phyloP scores from a whole-genome alignment of 2,329 filamentous ascomycete genomes.

The Juglanconis oblonga region DNA sequence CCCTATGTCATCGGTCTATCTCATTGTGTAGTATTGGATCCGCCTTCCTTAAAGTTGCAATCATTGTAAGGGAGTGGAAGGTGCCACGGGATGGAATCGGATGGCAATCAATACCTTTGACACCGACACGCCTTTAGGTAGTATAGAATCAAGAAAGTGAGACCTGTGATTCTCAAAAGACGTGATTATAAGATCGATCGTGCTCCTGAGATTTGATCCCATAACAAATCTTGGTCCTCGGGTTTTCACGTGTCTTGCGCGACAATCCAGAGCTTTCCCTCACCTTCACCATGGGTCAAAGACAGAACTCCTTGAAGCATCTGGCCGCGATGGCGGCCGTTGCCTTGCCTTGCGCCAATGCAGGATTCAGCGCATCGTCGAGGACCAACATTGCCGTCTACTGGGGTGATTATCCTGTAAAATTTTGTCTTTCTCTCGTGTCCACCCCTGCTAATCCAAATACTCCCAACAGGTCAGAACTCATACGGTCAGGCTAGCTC shows the following conservation, averaged over 20 bases:
- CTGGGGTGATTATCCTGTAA: slow-evolving; percentile 49
- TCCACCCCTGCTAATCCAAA: not conserved
- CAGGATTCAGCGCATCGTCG: slow-evolving; percentile 44
- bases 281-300: slow-evolving; percentile 2
- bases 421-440: not conserved
- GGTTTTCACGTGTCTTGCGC: not conserved
- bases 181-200: slow-evolving; percentile 1
- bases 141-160: not conserved
- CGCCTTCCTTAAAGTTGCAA: not conserved
- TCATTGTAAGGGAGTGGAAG: slow-evolving; percentile 2
- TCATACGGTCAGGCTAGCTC: slow-evolving; percentile 47
- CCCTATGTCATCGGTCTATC: not conserved
- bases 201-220: not conserved
- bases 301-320: not conserved
- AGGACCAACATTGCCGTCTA: slow-evolving; percentile 60
- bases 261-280: not conserved
- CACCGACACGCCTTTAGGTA: not conserved
- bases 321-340: not conserved
- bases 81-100: slow-evolving; percentile 17
- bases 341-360: slow-evolving; percentile 29
- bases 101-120: not conserved
- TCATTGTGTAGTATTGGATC: not conserved
- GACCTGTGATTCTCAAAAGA: not conserved
- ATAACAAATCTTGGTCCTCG: not conserved
- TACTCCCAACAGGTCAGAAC: slow-evolving; percentile 50